Evolutionary conservation across 179 eudicot species (phyloP), one percentile per base, ranked within the genome.

Genomic region (Patellifolia procumbens): DNA sequence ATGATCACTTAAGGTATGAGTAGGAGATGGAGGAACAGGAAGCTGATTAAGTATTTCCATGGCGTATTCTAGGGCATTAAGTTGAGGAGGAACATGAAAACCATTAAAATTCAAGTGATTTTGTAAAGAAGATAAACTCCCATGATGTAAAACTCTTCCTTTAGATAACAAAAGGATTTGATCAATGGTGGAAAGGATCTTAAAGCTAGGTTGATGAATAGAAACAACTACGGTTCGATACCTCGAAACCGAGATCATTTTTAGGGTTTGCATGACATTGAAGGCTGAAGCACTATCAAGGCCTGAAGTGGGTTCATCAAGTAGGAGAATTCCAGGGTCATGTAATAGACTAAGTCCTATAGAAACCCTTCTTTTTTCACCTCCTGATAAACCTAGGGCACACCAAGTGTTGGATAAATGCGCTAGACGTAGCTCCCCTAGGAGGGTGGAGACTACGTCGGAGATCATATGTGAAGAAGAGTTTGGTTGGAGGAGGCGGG

Each of bases 251-350:
- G 97, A 84, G 6, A 89, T 85, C 1, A 87, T 73, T 74, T 87
- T 83, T 2, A 95, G 85, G 32, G 90, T 93, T 67, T 89, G 90
- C 85, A 93, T 86, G 12, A 91, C 88, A 4, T 83, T 89, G 73
- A 83, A 88, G 1, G 99, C 99, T 0, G 98, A 93, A 16, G 83
- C 79, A 34, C 92, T 89, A 19, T 95, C 99, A 4, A 95, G 91
- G 16, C 99, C 99, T 4, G 99, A 93, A 0, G 98, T 95, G 32
- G 99, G 99, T 56, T 95, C 99, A 31, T 95, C 99, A 0, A 95
- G 93, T 22, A 93, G 83, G 2, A 95, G 76, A 10, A 95, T 86
- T 0, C 89, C 86, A 0, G 99, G 99, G 72, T 95, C 95, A 72
- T 93, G 92, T 13, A 95, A 67, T 42, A 95, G 81, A 75, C 97